Evolutionary conservation across 768 basidiomycete genomes (phyloP).

Genomic region (Plicaturopsis crispa): DNA sequence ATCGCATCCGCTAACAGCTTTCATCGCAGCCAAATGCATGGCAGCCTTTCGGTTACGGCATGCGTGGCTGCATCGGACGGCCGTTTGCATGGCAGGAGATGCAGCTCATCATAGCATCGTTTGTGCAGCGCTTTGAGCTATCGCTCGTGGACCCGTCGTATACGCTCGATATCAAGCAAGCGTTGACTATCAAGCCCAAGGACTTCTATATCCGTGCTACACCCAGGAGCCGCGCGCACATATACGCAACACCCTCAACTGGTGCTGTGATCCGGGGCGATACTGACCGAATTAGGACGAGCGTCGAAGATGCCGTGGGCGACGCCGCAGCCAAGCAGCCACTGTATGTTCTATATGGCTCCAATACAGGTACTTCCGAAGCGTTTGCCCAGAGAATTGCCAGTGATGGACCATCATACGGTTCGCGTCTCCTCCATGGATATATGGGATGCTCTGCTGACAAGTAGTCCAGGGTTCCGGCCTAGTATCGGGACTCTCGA

Average conservation of each 20-base stretch:
- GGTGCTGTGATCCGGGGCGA: conserved; percentile 6
- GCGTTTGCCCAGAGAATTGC: conserved; percentile 38
- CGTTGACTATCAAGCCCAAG: conserved; percentile 39
- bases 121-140: conserved; percentile 41
- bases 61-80: conserved; percentile 25
- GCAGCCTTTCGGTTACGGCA: conserved; percentile 29
- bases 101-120: conserved; percentile 27
- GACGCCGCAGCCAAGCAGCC: conserved; percentile 13
- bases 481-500: conserved; percentile 32
- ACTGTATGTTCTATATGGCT: conserved; percentile 34
- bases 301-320: background rate
- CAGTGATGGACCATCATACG: conserved; percentile 27
- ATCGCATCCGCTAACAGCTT: background rate
- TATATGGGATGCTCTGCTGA: background rate
- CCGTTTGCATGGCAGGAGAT: conserved; percentile 44
- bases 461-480: conserved; percentile 25
- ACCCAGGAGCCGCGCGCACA: conserved; percentile 19
- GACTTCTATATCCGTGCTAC: conserved; percentile 32
- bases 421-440: conserved; percentile 14
- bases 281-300: conserved; percentile 5
- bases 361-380: conserved; percentile 42
- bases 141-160: conserved; percentile 34
- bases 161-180: conserved; percentile 34
- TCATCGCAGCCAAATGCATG: conserved; percentile 29
- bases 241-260: conserved; percentile 11